Evolutionary conservation across 371 early-diverging fungal species (phyloP).

Genomic region (Mucor plumbeus): DNA sequence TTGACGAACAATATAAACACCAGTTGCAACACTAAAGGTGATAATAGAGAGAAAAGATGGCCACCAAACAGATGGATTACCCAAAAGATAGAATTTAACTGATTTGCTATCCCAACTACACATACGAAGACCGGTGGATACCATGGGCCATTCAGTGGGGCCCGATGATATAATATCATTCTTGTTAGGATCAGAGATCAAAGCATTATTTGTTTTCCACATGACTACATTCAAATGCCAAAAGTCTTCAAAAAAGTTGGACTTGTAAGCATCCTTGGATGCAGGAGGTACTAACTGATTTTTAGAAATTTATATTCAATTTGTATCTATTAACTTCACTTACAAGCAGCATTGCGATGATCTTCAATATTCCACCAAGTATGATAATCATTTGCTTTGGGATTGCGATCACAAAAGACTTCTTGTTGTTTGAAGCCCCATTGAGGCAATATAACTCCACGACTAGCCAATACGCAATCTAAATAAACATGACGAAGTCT

Average conservation of each 20-base stretch:
- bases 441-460: conserved; percentile 83
- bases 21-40: conserved; percentile 40
- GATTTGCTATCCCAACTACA: conserved; percentile 91
- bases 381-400: conserved; percentile 54
- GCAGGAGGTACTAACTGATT: conserved; percentile 57
- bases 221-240: conserved; percentile 94
- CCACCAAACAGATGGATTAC: conserved; percentile 98
- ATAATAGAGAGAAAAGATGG: conserved; percentile 68
- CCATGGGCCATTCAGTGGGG: conserved; percentile 95
- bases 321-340: not conserved
- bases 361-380: conserved; percentile 97
- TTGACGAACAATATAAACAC: conserved; percentile 64
- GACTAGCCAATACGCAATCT: conserved; percentile 82
- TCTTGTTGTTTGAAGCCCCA: conserved; percentile 99
- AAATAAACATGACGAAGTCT: conserved; percentile 78
- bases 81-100: conserved; percentile 94
- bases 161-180: conserved; percentile 88
- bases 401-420: conserved; percentile 82
- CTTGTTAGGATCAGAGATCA: conserved; percentile 96
- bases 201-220: conserved; percentile 97
- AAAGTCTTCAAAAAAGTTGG: conserved; percentile 87
- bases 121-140: conserved; percentile 94
- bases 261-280: conserved; percentile 64
- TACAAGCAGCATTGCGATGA: conserved; percentile 73
- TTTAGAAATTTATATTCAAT: not conserved